Evolutionary conservation across 305 asterid genomes (phyloP), one percentile per base, ranked within the genome.

Genomic region (Solanum hybrid): DNA sequence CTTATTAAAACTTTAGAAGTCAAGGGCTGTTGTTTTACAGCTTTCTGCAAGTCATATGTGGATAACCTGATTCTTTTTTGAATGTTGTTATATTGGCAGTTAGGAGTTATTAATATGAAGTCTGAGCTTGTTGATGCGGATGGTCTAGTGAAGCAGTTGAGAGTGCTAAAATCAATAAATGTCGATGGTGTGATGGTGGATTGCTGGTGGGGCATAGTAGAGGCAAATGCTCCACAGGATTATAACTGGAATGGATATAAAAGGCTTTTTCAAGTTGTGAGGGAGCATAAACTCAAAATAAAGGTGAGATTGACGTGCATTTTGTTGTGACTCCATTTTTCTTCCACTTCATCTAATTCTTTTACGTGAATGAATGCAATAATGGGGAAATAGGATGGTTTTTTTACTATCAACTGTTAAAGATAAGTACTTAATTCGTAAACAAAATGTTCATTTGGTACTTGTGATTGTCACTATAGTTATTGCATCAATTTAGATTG

Each of bases 131-230:
- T 93, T 91, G 98, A 96, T 94, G 97, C 95, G 33, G 98, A 96
- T 81, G 97, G 97, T 91, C 93, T 97, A 41, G 92, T 93, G 93
- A 94, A 94, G 93, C 98, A 96, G 92, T 92, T 97, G 89, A 95
- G 95, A 92, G 88, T 93, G 90, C 93, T 96, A 94, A 96, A 96
- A 93, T 95, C 98, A 79, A 38, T 93, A 15, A 94, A 94, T 65
- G 93, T 96, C 79, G 98, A 97, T 91, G 99, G 99, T 41, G 92
- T 97, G 83, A 92, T 93, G 95, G 97, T 96, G 89, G 98, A 97
- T 91, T 97, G 99, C 93, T 97, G 99, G 99, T 97, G 99, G 99
- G 99, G 99, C 78, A 91, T 95, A 72, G 99, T 96, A 31, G 99
- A 96, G 91, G 94, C 96, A 24, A 92, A 89, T 91, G 87, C 82